Conservation (phyloP, 208 protist genomes). For the Acanthamoeba divionensis region DNA sequence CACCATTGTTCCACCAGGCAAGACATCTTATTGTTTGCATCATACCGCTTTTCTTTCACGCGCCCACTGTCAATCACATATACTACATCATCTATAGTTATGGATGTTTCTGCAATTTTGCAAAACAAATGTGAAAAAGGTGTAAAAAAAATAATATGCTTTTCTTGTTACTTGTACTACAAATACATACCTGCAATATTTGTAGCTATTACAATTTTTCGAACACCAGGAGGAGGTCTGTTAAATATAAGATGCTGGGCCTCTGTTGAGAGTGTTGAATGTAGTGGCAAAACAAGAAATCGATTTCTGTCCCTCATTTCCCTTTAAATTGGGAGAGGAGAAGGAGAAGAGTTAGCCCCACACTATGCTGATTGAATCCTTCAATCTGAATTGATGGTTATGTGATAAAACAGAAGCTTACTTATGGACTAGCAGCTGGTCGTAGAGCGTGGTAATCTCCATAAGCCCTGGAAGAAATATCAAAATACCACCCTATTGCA, state of each 20-base stretch:
- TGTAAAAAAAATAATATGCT: background rate
- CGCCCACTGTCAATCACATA: conserved; percentile 95
- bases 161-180: background rate
- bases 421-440: conserved; percentile 74
- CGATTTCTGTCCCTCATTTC: conserved; percentile 72
- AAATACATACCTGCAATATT: conserved; percentile 83
- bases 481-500: conserved; percentile 88
- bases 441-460: conserved; percentile 89
- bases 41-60: conserved; percentile 88
- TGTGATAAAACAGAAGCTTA: background rate
- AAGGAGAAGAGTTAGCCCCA: no score
- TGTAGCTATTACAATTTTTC: conserved; percentile 94
- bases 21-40: conserved; percentile 30
- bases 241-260: conserved; percentile 93
- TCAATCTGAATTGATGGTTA: no score
- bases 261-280: conserved; percentile 88
- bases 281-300: conserved; percentile 87
- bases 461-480: conserved; percentile 94
- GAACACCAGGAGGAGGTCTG: conserved; percentile 81
- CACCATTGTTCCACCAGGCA: background rate
- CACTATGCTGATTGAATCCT: no score
- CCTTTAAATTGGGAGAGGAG: background rate
- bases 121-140: background rate
- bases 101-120: conserved; percentile 91
- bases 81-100: conserved; percentile 96